These are phyloP conservation scores for Cadophora gregata DNA, from an alignment of 2,329 filamentous ascomycete genomes.

Conservation along the genomic window DNA sequence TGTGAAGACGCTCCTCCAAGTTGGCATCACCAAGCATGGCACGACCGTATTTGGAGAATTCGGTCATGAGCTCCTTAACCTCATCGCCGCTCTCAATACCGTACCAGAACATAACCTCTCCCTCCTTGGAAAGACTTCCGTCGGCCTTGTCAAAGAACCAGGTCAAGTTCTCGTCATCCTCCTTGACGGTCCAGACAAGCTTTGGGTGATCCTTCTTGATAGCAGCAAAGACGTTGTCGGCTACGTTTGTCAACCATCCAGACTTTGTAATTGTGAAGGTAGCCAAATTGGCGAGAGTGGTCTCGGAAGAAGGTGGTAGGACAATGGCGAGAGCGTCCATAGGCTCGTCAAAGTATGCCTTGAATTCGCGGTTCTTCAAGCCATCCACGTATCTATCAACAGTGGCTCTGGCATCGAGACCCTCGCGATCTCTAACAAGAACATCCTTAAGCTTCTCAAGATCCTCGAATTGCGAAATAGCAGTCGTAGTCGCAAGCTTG, in stretches of 20 bases:
- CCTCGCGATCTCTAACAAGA: slow-evolving; percentile 80
- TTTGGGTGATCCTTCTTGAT: slow-evolving; percentile 94
- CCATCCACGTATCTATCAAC: slow-evolving; percentile 87
- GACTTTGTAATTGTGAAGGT: slow-evolving; percentile 93
- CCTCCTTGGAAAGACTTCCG: slow-evolving; percentile 83
- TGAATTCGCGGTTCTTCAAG: slow-evolving; percentile 79
- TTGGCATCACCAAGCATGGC: slow-evolving; percentile 90
- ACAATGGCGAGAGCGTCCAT: slow-evolving; percentile 94
- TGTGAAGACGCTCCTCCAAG: slow-evolving; percentile 82
- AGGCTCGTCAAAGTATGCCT: slow-evolving; percentile 90
- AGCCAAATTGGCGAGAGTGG: slow-evolving; percentile 79
- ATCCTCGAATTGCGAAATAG: slow-evolving; percentile 77
- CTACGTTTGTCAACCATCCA: slow-evolving; percentile 92
- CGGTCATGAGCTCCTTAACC: slow-evolving; percentile 81
- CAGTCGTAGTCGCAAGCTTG: slow-evolving; percentile 78
- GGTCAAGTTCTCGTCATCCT: slow-evolving; percentile 93
- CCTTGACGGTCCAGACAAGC: slow-evolving; percentile 95
- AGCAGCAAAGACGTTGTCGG: slow-evolving; percentile 91
- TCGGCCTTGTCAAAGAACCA: slow-evolving; percentile 99
- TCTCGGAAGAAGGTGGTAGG: slow-evolving; percentile 71
- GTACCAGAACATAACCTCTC: slow-evolving; percentile 96
- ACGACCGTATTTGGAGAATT: slow-evolving; percentile 82
- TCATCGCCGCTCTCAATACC: slow-evolving; percentile 77
- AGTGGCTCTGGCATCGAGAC: slow-evolving; percentile 79
- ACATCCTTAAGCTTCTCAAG: slow-evolving; percentile 79